Conservation (phyloP, 768 basidiomycete genomes). For the Pisolithus marmoratus region DNA sequence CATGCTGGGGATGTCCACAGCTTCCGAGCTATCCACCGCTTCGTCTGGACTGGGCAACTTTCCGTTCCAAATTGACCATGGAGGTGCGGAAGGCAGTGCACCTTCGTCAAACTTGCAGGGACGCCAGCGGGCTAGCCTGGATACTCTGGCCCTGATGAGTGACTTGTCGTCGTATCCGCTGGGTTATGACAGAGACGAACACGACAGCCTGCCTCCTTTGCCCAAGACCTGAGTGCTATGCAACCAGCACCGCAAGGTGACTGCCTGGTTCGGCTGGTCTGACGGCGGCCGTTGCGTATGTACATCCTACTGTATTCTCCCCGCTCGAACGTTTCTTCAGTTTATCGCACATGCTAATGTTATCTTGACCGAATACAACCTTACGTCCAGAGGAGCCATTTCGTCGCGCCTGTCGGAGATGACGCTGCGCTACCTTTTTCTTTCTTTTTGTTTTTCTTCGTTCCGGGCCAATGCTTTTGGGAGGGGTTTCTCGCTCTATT, state of each 20-base stretch:
- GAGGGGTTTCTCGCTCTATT: no score
- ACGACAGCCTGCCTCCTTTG: constrained; percentile 17
- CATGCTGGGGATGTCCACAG: constrained; percentile 66
- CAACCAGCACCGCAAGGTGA: constrained; percentile 6
- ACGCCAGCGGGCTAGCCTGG: constrained; percentile 74
- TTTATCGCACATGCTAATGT: neutral
- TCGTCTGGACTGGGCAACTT: constrained; percentile 81
- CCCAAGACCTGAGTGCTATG: constrained; percentile 20
- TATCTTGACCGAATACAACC: neutral
- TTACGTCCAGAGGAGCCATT: neutral
- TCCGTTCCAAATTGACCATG: constrained; percentile 81
- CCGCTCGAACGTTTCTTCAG: constrained; percentile 1
- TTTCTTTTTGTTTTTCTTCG: neutral
- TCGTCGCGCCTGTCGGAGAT: neutral
- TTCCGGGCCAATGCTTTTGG: neutral
- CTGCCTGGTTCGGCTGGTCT: constrained; percentile 23
- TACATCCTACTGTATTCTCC: constrained; percentile 24
- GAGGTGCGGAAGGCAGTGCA: constrained; percentile 31
- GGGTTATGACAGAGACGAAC: constrained; percentile 50
- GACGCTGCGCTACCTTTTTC: neutral
- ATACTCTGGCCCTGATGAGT: constrained; percentile 77
- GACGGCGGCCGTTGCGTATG: constrained; percentile 19
- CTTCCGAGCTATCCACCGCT: constrained; percentile 69
- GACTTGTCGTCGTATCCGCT: constrained; percentile 83
- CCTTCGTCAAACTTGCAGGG: constrained; percentile 33